A percentile compares a stretch with the other conserved stretches of the same genome.
Conservation (phyloP, 129 eudicot species). For the Escallonia rubra region DNA sequence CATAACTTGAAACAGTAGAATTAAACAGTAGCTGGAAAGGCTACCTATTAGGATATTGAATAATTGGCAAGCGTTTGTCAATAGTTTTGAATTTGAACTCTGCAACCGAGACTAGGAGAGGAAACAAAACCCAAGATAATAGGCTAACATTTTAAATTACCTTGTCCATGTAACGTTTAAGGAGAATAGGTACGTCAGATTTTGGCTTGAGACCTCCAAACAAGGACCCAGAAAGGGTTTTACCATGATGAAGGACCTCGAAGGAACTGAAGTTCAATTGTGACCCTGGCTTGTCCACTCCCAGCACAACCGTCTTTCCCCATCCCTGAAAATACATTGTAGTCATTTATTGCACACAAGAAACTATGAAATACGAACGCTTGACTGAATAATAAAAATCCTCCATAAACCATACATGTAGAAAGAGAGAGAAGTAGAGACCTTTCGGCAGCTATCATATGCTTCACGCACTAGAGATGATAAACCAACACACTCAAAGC, state of each 20-base stretch:
- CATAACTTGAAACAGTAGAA: no score
- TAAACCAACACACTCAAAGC: slow-evolving; percentile 89
- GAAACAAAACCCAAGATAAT: neutral
- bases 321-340: slow-evolving; percentile 51
- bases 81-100: no score
- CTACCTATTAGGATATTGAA: no score
- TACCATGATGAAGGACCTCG: slow-evolving; percentile 51
- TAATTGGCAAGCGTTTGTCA: no score
- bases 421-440: slow-evolving; percentile 18
- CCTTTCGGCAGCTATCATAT: slow-evolving; percentile 74
- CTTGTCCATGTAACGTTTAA: slow-evolving; percentile 65
- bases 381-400: neutral
- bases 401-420: neutral
- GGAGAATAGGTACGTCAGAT: slow-evolving; percentile 56
- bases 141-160: slow-evolving; percentile 17
- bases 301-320: slow-evolving; percentile 79
- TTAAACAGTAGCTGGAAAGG: no score
- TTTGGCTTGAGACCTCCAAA: slow-evolving; percentile 84
- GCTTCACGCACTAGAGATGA: slow-evolving; percentile 74
- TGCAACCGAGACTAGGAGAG: neutral
- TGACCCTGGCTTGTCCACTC: slow-evolving; percentile 56
- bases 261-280: slow-evolving; percentile 36
- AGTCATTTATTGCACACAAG: neutral
- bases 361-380: neutral
- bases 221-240: slow-evolving; percentile 49